These are phyloP conservation scores for Phaeosphaeriaceae sp. DNA, from an alignment of 2,329 filamentous ascomycete genomes.

Conservation along the genomic window DNA sequence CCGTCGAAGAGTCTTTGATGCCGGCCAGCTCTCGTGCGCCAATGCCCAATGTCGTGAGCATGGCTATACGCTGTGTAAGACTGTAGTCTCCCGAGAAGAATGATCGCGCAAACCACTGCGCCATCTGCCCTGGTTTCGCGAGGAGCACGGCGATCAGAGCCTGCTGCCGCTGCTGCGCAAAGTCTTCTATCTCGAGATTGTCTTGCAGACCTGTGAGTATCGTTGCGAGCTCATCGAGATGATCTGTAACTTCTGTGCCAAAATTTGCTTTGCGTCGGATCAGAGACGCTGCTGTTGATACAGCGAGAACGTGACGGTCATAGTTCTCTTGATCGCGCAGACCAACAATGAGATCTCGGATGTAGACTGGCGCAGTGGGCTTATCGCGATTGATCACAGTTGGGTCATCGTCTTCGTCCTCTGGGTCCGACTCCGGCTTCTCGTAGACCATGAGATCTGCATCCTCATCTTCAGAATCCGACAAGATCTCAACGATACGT, in stretches of 20 bases:
- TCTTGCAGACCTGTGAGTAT: constrained; percentile 83
- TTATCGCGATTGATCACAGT: constrained; percentile 86
- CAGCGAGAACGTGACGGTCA: constrained; percentile 81
- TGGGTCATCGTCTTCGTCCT: constrained; percentile 93
- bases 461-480: constrained; percentile 57
- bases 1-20: constrained; percentile 65
- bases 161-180: constrained; percentile 77
- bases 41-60: constrained; percentile 83
- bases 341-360: constrained; percentile 81
- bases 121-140: constrained; percentile 78
- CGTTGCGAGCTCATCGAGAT: constrained; percentile 80
- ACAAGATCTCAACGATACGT: constrained; percentile 62
- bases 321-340: constrained; percentile 83
- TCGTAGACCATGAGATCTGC: constrained; percentile 78
- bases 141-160: constrained; percentile 83
- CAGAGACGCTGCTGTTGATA: constrained; percentile 77
- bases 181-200: constrained; percentile 77
- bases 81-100: constrained; percentile 96
- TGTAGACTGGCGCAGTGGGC: constrained; percentile 84
- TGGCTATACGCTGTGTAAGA: constrained; percentile 79
- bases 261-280: constrained; percentile 90
- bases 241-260: constrained; percentile 85
- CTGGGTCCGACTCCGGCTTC: constrained; percentile 86
- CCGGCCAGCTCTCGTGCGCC: constrained; percentile 86
- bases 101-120: constrained; percentile 80